Evolutionary conservation across 305 asterid species (phyloP).

Genomic region (Fraxinus albicans): DNA sequence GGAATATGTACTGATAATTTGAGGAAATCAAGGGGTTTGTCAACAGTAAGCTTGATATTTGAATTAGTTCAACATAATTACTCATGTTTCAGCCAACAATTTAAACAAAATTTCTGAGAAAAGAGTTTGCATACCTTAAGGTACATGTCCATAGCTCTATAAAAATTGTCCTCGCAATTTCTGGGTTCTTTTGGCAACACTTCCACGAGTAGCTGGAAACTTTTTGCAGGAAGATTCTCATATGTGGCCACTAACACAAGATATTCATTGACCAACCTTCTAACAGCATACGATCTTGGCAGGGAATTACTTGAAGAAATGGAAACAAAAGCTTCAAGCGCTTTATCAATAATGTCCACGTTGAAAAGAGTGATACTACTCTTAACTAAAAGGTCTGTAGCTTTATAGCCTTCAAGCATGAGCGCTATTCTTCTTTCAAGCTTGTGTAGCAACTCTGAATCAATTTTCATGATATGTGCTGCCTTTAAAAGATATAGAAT

Average conservation of each 20-base stretch:
- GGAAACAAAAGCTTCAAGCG: constrained; percentile 25
- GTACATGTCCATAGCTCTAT: constrained; percentile 28
- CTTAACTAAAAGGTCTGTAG: constrained; percentile 29
- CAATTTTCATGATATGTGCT: constrained; percentile 22
- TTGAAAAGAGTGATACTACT: constrained; percentile 23
- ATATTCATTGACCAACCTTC: constrained; percentile 33
- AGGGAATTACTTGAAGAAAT: constrained; percentile 12
- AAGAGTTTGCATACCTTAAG: constrained; percentile 24
- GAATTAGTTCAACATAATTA: background rate
- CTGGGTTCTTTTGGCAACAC: constrained; percentile 31
- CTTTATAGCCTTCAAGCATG: constrained; percentile 20
- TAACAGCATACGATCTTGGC: constrained; percentile 12
- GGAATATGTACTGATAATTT: background rate
- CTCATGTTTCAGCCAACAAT: background rate
- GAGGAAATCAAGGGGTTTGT: background rate
- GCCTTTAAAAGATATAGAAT: constrained; percentile 32
- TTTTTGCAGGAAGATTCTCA: constrained; percentile 21
- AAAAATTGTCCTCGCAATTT: constrained; percentile 26
- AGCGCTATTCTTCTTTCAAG: constrained; percentile 27
- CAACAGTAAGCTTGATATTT: background rate
- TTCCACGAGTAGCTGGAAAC: constrained; percentile 25
- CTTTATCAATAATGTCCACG: constrained; percentile 25
- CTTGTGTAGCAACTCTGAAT: constrained; percentile 12
- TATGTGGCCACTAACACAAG: constrained; percentile 23
- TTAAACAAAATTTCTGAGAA: background rate